Evolutionary conservation across 768 basidiomycete genomes (phyloP), one percentile per base, ranked within the genome.

Genomic region (Boletus huronensis): DNA sequence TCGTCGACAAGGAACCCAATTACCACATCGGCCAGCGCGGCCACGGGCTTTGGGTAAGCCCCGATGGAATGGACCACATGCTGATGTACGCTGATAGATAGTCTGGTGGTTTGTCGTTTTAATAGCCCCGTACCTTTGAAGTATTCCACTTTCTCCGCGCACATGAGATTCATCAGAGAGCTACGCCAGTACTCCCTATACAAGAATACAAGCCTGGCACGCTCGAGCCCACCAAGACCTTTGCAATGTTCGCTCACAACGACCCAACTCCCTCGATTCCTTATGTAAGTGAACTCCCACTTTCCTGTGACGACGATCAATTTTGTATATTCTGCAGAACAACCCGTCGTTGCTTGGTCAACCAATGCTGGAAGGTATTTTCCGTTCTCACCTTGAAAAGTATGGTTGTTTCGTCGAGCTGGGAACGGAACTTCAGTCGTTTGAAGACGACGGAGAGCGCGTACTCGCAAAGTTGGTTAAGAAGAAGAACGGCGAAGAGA

Each of bases 1-100:
- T 84, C 26, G 76, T 83, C 43, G 77, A 83, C 53, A 79, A 79
- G 56, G 74, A 72, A 47, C 59, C 67, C 0, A 48, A 67, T 0
- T 69, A 72, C 10, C 70, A 64, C 14, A 58, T 72, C 16, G 75
- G 75, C 3, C 72, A 76, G 53, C 73, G 78, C 3, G 73, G 71
- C 3, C 66, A 65, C 5, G 76, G 69, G 3, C 58, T 80, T 26
- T 75, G 74, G 71, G 77, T 75, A 38, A 34, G 68, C 28, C 52
- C 10, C 16, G 14, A 26, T 28, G 2, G 41, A 41, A 41, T 2
- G 17, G 6, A 9, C 10, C n/a, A 39, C 9, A 25, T 28, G 11
- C 13, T 5, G 35, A 11, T 14, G 10, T 10, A 19, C 19, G 8
- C 48, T 51, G 32, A 58, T 21, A 1, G 17, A 9, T 23, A 0